Base-by-base conservation (phyloP, 2,329 filamentous ascomycete genomes). In the Thermomyces lanuginosus region DNA sequence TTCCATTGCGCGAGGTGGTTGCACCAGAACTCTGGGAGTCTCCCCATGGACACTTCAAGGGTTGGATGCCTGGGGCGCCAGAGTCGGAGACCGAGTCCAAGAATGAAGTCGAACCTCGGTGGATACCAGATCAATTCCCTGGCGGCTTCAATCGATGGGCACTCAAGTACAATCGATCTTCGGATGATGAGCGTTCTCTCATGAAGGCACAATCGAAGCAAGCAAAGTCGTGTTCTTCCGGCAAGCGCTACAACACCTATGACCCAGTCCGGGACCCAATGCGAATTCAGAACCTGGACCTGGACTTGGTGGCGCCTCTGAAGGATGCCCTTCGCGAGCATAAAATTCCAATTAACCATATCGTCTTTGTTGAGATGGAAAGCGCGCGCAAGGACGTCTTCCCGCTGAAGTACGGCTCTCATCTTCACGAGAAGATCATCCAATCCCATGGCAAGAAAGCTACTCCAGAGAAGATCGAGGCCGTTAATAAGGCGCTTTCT, bases 351-450 rank as follows among this genome's bases (percentile, higher is more conserved):
- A 46, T 49, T n/a, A 46, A 35, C 3, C 46, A 49, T 24, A 35
- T 49, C 16, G 29, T 49, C 9, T 23, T 49, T 14, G 33, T 49
- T 16, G 36, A 43, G 12, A 43, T 49, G 44, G 46, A 49, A 29
- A 49, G 46, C 27, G 33, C 42, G 6, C 37, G 46, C 11, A 48
- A 49, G 21, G 46, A 48, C 11, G 21, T 49, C 11, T 49, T 49
- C 19, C 46, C 46, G 4, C 33, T 49, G 5, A 41, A 37, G 24
- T 29, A 36, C 14, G 44, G 37, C 1, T 48, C 45, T 7, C 34
- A 41, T 21, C 28, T 49, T 8, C 42, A 49, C 22, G 21, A 41
- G 5, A 29, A 35, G 12, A 42, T 48, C 6, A 24, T 43, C 15
- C 32, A 39, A 2, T 39, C 43, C 4, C 38, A 45, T 22, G 29